Conservation (phyloP, 352 stramenopile species). For the Phytophthora agathidicida region DNA sequence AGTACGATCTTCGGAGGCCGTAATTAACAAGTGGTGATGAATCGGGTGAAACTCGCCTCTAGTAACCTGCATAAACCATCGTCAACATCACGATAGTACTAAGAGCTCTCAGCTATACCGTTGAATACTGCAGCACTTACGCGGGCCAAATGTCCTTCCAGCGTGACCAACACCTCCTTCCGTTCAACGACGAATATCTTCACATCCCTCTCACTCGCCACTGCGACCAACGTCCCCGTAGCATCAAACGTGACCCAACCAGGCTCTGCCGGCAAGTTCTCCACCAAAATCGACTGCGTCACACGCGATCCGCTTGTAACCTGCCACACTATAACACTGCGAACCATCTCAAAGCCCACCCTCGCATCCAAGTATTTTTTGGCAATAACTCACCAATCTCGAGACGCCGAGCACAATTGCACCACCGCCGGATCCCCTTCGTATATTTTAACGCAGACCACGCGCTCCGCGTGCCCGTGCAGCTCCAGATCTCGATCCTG, state of each 20-base stretch:
- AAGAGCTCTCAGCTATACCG: not conserved
- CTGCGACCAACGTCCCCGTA: slow-evolving; percentile 62
- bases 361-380: no score
- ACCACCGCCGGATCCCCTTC: slow-evolving; percentile 19
- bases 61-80: slow-evolving; percentile 50
- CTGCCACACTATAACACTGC: slow-evolving; percentile 72
- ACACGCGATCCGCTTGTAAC: slow-evolving; percentile 36
- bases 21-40: slow-evolving; percentile 70
- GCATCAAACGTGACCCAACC: slow-evolving; percentile 67
- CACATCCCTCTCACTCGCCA: slow-evolving; percentile 56
- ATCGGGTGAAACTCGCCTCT: slow-evolving; percentile 77
- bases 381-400: slow-evolving; percentile 65
- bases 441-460: slow-evolving; percentile 47
- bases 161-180: slow-evolving; percentile 58
- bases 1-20: slow-evolving; percentile 80
- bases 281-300: slow-evolving; percentile 45
- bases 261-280: slow-evolving; percentile 47
- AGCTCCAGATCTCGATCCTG: slow-evolving; percentile 51
- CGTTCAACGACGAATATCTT: slow-evolving; percentile 63
- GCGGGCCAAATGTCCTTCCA: slow-evolving; percentile 72
- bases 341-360: not conserved
- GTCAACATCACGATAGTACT: not conserved
- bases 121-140: slow-evolving; percentile 30
- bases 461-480: slow-evolving; percentile 48
- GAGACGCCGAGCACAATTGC: slow-evolving; percentile 65